Base-by-base conservation (phyloP, 768 basidiomycete species). In the Podaxis sp. region DNA sequence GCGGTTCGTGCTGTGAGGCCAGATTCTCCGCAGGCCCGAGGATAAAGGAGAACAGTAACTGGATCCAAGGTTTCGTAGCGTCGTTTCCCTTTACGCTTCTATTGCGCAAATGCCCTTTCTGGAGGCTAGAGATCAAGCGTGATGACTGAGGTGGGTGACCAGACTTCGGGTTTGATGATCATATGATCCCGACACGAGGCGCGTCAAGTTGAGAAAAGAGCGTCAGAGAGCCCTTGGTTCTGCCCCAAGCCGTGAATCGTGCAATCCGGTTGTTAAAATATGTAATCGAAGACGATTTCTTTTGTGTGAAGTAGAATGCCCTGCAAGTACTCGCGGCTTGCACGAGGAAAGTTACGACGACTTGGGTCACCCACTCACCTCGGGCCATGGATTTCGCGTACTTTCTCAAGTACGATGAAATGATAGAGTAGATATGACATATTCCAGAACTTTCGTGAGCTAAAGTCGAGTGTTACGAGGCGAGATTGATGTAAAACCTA, bases 281-380 rank as follows among this genome's bases (percentile, higher is more conserved):
- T 62, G 61, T 56, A 62, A 62, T 62, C 55, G 61, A 62, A 62
- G 54, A 25, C 37, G 24, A 37, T n/a, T 41, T 24, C 4, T 46
- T 55, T 13, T 51, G 54, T 36, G 54, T 24, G 46, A 56, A 62
- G 25, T 47, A 47, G 55, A 38, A 36, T 22, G 33, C 54, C 61
- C 54, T 38, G 36, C 13, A 50, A 25, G 33, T 55, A 38, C 61
- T 62, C 61, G 54, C 61, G 61, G 55, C 50, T 25, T 24, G 55
- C 61, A 62, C 61, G 61, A 62, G 61, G 61, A 55, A 47, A 29
- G 36, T 51, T 56, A 50, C 46, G 60, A 62, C 49, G 55, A 47
- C 37, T 55, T 40, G 54, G 46, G 29, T 62, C 41, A 13, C 25
- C 37, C 13, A 37, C 52, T 17, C 53, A 55, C 60, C 40, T 37